phyloP scores from a whole-genome alignment of 106 monocot species.

The Dendrobium officinale region DNA sequence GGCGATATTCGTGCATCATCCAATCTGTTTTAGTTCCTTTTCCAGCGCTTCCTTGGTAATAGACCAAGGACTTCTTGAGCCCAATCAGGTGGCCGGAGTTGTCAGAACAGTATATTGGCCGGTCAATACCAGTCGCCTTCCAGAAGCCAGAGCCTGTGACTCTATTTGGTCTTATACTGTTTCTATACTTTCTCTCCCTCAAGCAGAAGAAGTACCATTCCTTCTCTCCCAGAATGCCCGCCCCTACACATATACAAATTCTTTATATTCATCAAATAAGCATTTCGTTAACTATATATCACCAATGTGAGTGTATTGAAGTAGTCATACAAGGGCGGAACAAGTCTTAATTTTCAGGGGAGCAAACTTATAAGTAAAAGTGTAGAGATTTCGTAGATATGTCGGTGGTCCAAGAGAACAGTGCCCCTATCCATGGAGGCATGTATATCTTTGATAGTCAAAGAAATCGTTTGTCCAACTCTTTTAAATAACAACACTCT shows the following conservation, averaged over 20 bases:
- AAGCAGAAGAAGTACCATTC: conserved; percentile 90
- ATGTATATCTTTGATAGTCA: no score
- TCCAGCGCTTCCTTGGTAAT: conserved; percentile 71
- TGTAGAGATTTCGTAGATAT: no score
- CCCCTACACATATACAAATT: conserved; percentile 10
- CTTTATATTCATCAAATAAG: neutral
- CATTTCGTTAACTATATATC: no score
- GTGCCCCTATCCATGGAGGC: no score
- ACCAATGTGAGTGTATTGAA: no score
- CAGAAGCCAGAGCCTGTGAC: conserved; percentile 79
- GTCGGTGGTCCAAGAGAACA: no score
- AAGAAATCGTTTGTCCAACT: neutral
- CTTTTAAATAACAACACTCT: neutral
- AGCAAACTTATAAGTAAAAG: no score
- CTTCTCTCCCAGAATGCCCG: conserved; percentile 29
- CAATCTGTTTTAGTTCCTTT: conserved; percentile 80
- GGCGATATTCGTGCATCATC: conserved; percentile 96
- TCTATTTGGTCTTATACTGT: conserved; percentile 75
- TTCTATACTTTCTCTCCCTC: conserved; percentile 75
- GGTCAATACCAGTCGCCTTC: conserved; percentile 85
- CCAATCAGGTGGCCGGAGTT: conserved; percentile 40
- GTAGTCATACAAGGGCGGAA: no score
- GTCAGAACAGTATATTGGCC: conserved; percentile 35
- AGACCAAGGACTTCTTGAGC: conserved; percentile 81
- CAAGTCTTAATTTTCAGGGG: no score